phyloP scores from a whole-genome alignment of 2,329 filamentous ascomycete genomes.

The Penicillium sp. region DNA sequence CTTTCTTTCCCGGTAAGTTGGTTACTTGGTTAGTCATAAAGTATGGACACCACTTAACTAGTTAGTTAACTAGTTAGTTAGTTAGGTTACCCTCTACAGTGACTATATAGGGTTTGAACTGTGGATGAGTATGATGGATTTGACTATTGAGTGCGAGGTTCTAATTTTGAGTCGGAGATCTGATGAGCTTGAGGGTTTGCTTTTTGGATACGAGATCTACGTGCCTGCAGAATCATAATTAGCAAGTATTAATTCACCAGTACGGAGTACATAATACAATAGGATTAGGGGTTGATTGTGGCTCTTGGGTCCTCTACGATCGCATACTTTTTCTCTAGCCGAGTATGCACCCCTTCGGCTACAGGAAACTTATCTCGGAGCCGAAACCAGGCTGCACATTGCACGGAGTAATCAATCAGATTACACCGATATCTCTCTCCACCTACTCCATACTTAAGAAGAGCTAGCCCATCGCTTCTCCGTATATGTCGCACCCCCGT shows the following conservation, averaged over 20 bases:
- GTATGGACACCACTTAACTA: background rate
- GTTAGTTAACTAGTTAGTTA: too few relatives aligned
- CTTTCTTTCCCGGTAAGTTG: background rate
- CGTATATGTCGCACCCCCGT: background rate
- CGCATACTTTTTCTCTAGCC: background rate
- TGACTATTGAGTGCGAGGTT: background rate
- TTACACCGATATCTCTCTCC: background rate
- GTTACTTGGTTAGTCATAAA: background rate
- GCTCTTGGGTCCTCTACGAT: background rate
- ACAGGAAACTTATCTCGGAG: slow-evolving; percentile 4
- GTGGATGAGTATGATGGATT: background rate
- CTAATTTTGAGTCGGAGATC: background rate
- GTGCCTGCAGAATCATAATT: background rate
- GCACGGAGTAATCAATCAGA: slow-evolving; percentile 4
- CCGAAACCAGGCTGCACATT: background rate
- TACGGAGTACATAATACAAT: background rate
- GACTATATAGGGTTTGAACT: background rate
- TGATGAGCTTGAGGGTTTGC: background rate
- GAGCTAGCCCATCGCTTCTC: background rate
- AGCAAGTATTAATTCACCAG: background rate
- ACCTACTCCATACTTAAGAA: background rate
- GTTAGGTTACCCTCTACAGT: too few relatives aligned
- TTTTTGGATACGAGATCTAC: slow-evolving; percentile 3
- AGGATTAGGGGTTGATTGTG: background rate
- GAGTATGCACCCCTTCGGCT: background rate